Conservation (phyloP, 2,329 filamentous ascomycete species). For the Fusarium fujikuroi region DNA sequence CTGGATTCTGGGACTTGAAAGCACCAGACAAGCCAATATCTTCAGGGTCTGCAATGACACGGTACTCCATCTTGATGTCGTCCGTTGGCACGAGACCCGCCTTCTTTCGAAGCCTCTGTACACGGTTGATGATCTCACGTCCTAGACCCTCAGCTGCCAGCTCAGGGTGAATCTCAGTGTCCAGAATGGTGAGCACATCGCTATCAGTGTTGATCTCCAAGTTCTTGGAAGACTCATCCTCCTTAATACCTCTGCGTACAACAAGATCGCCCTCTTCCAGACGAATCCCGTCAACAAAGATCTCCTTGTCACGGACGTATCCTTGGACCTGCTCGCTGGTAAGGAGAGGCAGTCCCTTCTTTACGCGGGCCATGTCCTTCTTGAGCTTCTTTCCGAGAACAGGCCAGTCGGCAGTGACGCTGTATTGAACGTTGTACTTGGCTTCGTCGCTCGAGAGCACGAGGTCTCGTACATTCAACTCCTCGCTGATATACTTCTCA, state of each 20-base stretch:
- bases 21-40: conserved; percentile 76
- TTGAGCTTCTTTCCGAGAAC: conserved; percentile 96
- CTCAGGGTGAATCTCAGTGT: conserved; percentile 83
- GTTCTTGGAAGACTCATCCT: conserved; percentile 75
- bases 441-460: conserved; percentile 87
- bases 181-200: conserved; percentile 92
- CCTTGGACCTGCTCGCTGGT: conserved; percentile 82
- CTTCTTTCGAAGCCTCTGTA: conserved; percentile 94
- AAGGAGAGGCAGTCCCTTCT: conserved; percentile 85
- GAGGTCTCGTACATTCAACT: conserved; percentile 89
- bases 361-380: conserved; percentile 91
- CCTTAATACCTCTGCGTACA: conserved; percentile 80
- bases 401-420: conserved; percentile 90
- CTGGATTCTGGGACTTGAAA: conserved; percentile 73
- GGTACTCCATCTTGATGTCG: conserved; percentile 95
- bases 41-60: conserved; percentile 81
- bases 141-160: conserved; percentile 89
- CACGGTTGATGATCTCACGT: conserved; percentile 90
- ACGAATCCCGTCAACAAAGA: conserved; percentile 86
- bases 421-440: conserved; percentile 92
- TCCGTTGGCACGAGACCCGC: conserved; percentile 90
- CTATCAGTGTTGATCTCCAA: conserved; percentile 90
- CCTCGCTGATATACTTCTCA: conserved; percentile 88
- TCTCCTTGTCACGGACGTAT: conserved; percentile 78
- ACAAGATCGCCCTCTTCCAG: conserved; percentile 83